Evolutionary conservation across 352 stramenopile species (phyloP), one percentile per base, ranked within the genome.

Genomic region (Phytophthora tentaculata): DNA sequence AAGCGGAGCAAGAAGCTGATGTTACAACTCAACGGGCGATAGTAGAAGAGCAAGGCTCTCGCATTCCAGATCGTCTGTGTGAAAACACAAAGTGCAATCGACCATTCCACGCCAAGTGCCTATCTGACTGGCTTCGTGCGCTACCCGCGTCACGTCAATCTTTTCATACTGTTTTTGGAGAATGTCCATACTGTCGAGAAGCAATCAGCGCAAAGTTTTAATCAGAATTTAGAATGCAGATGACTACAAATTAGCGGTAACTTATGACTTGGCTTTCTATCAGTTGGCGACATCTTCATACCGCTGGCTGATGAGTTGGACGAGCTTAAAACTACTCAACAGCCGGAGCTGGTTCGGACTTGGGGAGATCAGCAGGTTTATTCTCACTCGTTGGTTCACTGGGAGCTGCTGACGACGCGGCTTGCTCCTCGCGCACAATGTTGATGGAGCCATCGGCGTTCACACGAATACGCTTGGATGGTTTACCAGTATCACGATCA

Each of bases 131-230:
- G 91, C 87, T 98, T 56, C 90, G 94, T 63, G 83, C 88, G 23
- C 61, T 98, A 19, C 88, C 92, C 1, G 95, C 85, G 8, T 91
- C 88, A n/a, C 85, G 91, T 2, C 85, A 95, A 59, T 96, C 90
- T 19, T 97, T 97, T 62, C 89, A 91, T 69, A 96, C 87, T 0
- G 86, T 96, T 43, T 97, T 98, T 64, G 92, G 91, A 17, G 79
- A 94, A 58, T 98, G 92, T 51, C 92, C 91, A 2, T 97, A 97
- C 71, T 98, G 91, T 63, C 81, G 88, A 24, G 91, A 96, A 62
- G 73, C 83, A 22, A 97, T 98, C 44, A 93, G 84, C 62, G 84
- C 89, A 57, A 93, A 90, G 57, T 85, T 89, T 32, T 50, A 87
- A 17, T 54, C 68, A 20, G 75, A 74, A 0, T 58, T 45, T 77